Conservation (phyloP, 257 asterid genomes). For the Forsythia suspensa region DNA sequence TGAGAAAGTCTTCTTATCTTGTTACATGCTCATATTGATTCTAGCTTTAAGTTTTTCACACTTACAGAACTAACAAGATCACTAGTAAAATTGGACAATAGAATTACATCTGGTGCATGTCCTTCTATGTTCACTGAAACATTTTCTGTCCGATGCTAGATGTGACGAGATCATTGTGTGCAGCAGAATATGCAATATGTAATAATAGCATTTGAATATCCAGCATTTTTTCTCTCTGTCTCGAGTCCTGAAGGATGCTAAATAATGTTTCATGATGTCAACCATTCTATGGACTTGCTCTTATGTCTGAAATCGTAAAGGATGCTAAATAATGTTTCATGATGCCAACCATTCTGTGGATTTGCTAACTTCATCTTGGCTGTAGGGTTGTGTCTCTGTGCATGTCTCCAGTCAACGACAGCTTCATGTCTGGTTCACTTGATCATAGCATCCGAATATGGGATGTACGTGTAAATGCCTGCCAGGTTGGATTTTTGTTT, state of each 20-base stretch:
- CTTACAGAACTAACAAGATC: background rate
- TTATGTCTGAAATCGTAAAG: too few relatives aligned
- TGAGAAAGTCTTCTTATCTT: background rate
- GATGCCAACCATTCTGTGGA: conserved; percentile 6
- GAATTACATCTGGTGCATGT: background rate
- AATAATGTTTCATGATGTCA: background rate
- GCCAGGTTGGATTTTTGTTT: conserved; percentile 71
- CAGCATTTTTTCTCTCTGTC: too few relatives aligned
- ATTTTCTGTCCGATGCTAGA: background rate
- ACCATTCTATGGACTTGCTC: too few relatives aligned
- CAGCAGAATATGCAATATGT: background rate
- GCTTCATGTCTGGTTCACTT: conserved; percentile 98
- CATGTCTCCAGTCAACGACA: conserved; percentile 93
- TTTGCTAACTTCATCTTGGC: conserved; percentile 22
- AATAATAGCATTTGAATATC: background rate
- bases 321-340: too few relatives aligned
- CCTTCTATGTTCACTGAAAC: background rate
- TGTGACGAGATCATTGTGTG: background rate
- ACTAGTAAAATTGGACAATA: background rate
- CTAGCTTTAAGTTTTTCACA: background rate
- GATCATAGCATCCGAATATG: conserved; percentile 91
- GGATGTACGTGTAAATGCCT: conserved; percentile 96
- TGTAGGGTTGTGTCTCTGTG: conserved; percentile 89
- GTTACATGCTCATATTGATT: background rate
- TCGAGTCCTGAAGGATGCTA: too few relatives aligned